phyloP scores from a whole-genome alignment of 2,329 filamentous ascomycete species.

The Monilinia aucupariae region DNA sequence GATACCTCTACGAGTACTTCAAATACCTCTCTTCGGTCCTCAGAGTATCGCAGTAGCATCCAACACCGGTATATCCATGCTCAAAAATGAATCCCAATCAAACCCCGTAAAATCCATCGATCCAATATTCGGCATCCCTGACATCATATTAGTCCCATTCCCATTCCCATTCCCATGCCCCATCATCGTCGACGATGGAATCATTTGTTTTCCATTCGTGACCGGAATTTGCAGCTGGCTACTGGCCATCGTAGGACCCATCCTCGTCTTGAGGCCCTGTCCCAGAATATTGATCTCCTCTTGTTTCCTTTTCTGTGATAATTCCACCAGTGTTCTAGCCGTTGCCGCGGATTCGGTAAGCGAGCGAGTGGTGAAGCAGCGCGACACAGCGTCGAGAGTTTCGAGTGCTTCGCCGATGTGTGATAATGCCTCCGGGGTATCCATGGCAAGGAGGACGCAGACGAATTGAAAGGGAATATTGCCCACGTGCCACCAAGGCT shows the following conservation, averaged over 20 bases:
- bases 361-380: constrained; percentile 20
- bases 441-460: constrained; percentile 25
- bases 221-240: not conserved
- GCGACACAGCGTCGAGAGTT: constrained; percentile 21
- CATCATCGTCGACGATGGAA: not conserved
- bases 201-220: not conserved
- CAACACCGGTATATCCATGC: constrained; percentile 16
- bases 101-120: constrained; percentile 9
- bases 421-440: constrained; percentile 21
- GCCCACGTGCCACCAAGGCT: constrained; percentile 28
- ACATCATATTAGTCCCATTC: not conserved
- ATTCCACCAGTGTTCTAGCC: constrained; percentile 23
- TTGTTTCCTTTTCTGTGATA: constrained; percentile 20
- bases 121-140: not conserved
- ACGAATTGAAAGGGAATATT: constrained; percentile 25
- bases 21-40: not conserved
- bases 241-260: not conserved
- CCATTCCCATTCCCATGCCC: not conserved
- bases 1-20: too few relatives aligned
- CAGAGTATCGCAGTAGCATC: constrained; percentile 10
- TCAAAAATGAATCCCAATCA: constrained; percentile 14
- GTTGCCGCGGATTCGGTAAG: constrained; percentile 25
- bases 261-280: not conserved
- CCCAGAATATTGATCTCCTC: constrained; percentile 17
- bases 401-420: constrained; percentile 23